Evolutionary conservation across 2,329 filamentous ascomycete species (phyloP).

Genomic region (Pseudogymnoascus sp.): DNA sequence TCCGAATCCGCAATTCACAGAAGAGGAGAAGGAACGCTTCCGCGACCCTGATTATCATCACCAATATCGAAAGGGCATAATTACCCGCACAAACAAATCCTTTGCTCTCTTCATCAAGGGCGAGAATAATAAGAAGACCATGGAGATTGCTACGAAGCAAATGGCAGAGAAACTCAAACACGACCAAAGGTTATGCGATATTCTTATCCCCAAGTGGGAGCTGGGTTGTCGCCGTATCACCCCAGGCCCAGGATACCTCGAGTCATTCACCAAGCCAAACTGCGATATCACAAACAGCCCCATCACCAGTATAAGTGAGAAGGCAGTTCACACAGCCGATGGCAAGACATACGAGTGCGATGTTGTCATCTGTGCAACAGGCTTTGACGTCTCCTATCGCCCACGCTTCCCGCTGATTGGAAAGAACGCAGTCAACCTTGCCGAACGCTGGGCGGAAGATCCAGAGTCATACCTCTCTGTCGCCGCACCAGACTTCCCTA

Average conservation of each 20-base stretch:
- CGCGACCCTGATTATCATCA: constrained; percentile 17
- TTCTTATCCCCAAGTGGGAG: constrained; percentile 6
- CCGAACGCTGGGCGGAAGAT: constrained; percentile 17
- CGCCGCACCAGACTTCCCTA: constrained; percentile 11
- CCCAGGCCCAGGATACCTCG: constrained; percentile 69
- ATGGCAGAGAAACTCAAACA: constrained; percentile 76
- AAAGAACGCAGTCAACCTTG: constrained; percentile 14
- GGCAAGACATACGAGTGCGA: constrained; percentile 21
- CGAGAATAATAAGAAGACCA: constrained; percentile 51
- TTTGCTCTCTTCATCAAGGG: neutral
- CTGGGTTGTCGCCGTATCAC: constrained; percentile 52
- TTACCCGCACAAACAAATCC: constrained; percentile 1
- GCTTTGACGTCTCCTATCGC: constrained; percentile 26
- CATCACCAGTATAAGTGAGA: constrained; percentile 13
- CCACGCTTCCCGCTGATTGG: constrained; percentile 24
- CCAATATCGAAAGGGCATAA: constrained; percentile 10
- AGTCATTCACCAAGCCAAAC: constrained; percentile 11
- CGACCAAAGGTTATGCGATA: constrained; percentile 40
- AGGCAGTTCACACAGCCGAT: neutral
- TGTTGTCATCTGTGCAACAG: constrained; percentile 30
- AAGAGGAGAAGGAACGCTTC: constrained; percentile 26
- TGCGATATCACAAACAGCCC: constrained; percentile 12
- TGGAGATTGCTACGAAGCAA: constrained; percentile 85
- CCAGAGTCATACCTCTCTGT: constrained; percentile 22
- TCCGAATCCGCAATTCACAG: constrained; percentile 23